Conservation (phyloP, 2,329 filamentous ascomycete species). For the Raffaelea albimanens region DNA sequence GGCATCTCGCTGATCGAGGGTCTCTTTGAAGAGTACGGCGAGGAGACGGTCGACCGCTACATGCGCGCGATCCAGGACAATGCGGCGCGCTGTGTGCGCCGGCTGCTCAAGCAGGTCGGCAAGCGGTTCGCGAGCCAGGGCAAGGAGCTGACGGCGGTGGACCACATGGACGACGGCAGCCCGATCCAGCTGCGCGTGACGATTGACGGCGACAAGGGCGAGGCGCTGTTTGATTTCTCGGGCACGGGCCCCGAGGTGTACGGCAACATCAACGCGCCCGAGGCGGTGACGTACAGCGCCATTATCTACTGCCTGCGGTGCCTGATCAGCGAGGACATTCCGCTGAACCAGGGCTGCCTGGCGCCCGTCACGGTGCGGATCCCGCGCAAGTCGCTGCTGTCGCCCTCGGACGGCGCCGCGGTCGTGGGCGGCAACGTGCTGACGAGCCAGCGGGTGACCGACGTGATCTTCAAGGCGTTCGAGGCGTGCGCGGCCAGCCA, state of each 20-base stretch:
- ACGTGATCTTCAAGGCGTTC: conserved; percentile 76
- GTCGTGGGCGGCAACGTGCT: conserved; percentile 79
- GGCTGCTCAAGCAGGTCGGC: conserved; percentile 62
- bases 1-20: conserved; percentile 69
- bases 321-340: conserved; percentile 73
- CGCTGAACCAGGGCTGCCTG: conserved; percentile 78
- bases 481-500: conserved; percentile 69
- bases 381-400: conserved; percentile 62
- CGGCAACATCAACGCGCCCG: conserved; percentile 67
- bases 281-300: conserved; percentile 67
- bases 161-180: conserved; percentile 82
- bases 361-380: conserved; percentile 67
- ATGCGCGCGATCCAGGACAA: conserved; percentile 78
- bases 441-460: conserved; percentile 71
- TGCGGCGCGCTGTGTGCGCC: conserved; percentile 65
- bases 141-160: conserved; percentile 62
- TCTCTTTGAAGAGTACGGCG: conserved; percentile 69
- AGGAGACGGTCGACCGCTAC: conserved; percentile 70
- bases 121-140: conserved; percentile 47
- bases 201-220: conserved; percentile 64
- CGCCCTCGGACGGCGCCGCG: conserved; percentile 65
- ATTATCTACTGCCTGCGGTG: conserved; percentile 81
- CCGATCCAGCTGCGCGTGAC: conserved; percentile 67
- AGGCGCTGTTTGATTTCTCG: conserved; percentile 67
- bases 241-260: conserved; percentile 71